A percentile compares a stretch with the other conserved stretches of the same genome.
phyloP scores from a whole-genome alignment of 1,284 basidiomycete genomes.

The Athelia sp. region DNA sequence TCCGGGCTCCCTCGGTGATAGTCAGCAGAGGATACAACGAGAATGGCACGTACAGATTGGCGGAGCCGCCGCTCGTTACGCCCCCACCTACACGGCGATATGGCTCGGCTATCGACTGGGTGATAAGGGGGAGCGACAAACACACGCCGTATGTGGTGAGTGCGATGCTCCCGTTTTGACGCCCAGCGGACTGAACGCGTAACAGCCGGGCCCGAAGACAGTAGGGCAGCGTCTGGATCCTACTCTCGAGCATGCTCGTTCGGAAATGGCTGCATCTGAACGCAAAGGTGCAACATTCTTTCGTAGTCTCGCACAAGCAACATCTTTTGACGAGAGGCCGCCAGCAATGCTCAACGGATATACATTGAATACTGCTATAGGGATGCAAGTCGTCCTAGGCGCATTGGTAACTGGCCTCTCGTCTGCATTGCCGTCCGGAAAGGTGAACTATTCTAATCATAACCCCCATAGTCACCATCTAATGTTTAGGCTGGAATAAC shows the following conservation, averaged over 20 bases:
- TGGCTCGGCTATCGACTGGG: too few species aligned
- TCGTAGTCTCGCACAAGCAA: too few species aligned
- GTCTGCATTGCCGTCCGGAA: slow-evolving; percentile 23
- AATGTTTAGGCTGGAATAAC: slow-evolving; percentile 23
- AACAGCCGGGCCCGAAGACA: background rate
- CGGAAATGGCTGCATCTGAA: background rate
- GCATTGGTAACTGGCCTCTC: slow-evolving; percentile 37
- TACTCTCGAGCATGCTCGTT: background rate
- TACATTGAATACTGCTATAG: slow-evolving; percentile 32
- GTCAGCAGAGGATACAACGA: too few species aligned
- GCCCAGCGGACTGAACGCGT: too few species aligned
- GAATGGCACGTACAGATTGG: too few species aligned
- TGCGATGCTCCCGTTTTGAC: too few species aligned
- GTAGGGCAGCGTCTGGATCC: background rate
- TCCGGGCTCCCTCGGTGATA: too few species aligned
- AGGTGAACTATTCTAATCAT: background rate
- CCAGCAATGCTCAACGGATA: background rate
- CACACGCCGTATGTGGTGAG: too few species aligned
- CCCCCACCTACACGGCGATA: too few species aligned
- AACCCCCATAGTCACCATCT: background rate
- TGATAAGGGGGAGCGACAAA: too few species aligned
- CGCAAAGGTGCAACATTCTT: background rate
- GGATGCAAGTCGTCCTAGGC: slow-evolving; percentile 34
- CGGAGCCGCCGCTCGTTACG: too few species aligned
- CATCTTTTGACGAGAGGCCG: too few species aligned